Percentiles rank a stretch among this genome's conserved stretches.
phyloP scores from a whole-genome alignment of 1,284 basidiomycete genomes.

The Tilletia setariae region DNA sequence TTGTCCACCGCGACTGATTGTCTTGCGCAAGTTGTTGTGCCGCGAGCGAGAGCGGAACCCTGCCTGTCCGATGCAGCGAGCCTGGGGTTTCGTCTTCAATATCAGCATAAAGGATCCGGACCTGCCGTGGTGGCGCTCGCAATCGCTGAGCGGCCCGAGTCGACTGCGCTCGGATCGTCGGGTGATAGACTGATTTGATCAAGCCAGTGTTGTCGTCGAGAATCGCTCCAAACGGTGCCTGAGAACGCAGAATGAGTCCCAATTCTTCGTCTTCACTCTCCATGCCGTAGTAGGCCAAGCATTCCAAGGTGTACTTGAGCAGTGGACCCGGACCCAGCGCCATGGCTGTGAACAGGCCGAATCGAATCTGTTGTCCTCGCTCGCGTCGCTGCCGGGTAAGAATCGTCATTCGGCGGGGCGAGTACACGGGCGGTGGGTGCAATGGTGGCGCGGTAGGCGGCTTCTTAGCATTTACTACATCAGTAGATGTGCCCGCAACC shows the following conservation, averaged over 20 bases:
- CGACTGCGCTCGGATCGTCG: not conserved
- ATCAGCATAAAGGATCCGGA: not conserved
- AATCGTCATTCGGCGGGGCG: not conserved
- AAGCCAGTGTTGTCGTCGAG: constrained; percentile 3
- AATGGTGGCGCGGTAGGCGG: not conserved
- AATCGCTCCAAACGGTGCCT: not conserved
- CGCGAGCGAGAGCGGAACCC: not conserved
- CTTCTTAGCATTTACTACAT: not conserved
- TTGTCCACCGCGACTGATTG: not conserved
- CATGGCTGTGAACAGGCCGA: not conserved
- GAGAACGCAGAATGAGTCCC: not conserved
- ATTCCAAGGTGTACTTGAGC: not conserved
- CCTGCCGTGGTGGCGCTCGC: not conserved
- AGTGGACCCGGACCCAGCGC: constrained; percentile 2
- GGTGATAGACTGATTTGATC: not conserved
- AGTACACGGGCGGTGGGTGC: constrained; percentile 6
- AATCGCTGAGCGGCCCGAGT: not conserved
- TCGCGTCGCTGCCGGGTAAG: not conserved
- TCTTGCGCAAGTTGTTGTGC: not conserved
- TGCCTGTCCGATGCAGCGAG: not conserved
- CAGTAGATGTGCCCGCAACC: too few species aligned
- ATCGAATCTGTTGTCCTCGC: not conserved
- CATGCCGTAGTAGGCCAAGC: not conserved
- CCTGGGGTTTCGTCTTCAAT: not conserved
- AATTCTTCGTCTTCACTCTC: constrained; percentile 8